A percentile compares a stretch with the other conserved stretches of the same genome.
Conservation (phyloP, 108 stramenopile species). For the Cyclostephanos invisitatus region DNA sequence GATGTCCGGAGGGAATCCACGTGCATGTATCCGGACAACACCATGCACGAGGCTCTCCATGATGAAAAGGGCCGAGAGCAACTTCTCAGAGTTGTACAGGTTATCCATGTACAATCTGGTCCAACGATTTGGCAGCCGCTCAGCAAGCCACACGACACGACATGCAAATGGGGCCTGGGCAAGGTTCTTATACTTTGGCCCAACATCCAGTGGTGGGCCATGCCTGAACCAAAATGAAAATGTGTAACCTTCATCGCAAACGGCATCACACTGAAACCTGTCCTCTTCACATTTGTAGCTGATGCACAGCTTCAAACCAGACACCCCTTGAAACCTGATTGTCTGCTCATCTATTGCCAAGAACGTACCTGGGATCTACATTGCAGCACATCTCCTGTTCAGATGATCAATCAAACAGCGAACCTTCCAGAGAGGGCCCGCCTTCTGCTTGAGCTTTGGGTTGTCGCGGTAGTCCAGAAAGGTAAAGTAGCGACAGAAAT, state of each 20-base stretch:
- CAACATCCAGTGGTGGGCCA: not conserved
- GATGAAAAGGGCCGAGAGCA: not conserved
- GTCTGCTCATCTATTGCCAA: slow-evolving; percentile 40
- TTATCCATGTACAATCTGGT: slow-evolving; percentile 8
- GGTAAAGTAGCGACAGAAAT: not conserved
- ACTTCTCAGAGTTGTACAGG: slow-evolving; percentile 9
- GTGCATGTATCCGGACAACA: not conserved
- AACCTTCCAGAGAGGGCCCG: slow-evolving; percentile 21
- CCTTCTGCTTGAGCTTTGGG: too few relatives aligned
- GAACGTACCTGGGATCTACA: slow-evolving; percentile 20
- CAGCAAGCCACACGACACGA: slow-evolving; percentile 8
- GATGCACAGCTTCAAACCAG: slow-evolving; percentile 19
- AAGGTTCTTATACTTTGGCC: not conserved
- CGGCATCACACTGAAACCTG: slow-evolving; percentile 33
- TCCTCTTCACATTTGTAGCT: slow-evolving; percentile 43
- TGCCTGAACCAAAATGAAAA: slow-evolving; percentile 11
- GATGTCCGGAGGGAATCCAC: not conserved
- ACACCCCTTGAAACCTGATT: slow-evolving; percentile 28
- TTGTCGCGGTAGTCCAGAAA: too few relatives aligned
- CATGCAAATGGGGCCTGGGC: not conserved
- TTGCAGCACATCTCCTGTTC: not conserved
- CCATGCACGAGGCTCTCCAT: not conserved
- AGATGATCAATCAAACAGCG: not conserved
- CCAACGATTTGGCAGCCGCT: slow-evolving; percentile 2
- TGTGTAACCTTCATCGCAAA: slow-evolving; percentile 15